phyloP scores from a whole-genome alignment of 768 basidiomycete genomes.

The Pleurotus platypus region DNA sequence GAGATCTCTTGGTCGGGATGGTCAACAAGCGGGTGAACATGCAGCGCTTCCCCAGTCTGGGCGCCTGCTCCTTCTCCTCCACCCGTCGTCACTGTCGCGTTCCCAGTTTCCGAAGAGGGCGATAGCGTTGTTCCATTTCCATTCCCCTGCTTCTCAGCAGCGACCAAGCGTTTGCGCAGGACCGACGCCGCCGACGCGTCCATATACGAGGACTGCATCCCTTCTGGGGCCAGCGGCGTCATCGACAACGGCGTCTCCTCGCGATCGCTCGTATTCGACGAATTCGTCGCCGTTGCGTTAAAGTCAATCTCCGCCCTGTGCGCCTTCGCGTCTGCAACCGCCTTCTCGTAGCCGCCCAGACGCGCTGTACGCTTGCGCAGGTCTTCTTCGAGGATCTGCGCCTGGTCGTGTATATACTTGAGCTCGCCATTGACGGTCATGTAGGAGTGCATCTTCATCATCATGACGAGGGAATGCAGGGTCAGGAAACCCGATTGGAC shows the following conservation, averaged over 20 bases:
- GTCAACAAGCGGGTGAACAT: conserved; percentile 48
- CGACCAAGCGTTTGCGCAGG: conserved; percentile 55
- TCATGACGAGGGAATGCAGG: conserved; percentile 82
- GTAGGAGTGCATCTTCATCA: conserved; percentile 98
- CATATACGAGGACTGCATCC: conserved; percentile 46
- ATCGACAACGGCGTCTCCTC: conserved; percentile 29
- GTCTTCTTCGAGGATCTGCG: conserved; percentile 40
- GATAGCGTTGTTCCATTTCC: neutral
- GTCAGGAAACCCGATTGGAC: conserved; percentile 92
- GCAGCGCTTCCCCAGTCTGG: conserved; percentile 14
- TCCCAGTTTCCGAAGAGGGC: neutral
- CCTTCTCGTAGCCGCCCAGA: conserved; percentile 67
- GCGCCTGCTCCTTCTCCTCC: neutral
- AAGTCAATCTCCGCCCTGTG: conserved; percentile 39
- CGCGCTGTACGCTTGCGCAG: conserved; percentile 43
- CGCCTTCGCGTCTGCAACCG: conserved; percentile 45
- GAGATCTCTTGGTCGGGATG: conserved; percentile 68
- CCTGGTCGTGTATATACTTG: conserved; percentile 32
- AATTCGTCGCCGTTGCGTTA: conserved; percentile 12
- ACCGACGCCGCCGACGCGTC: conserved; percentile 49
- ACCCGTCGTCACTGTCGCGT: neutral
- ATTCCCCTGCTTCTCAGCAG: conserved; percentile 25
- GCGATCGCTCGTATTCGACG: conserved; percentile 21
- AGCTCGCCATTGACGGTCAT: conserved; percentile 85
- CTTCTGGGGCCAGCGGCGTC: conserved; percentile 41